Evolutionary conservation across 1,284 basidiomycete genomes (phyloP), one percentile per base, ranked within the genome.

Genomic region (Ceratorhiza oryzae-sativae): DNA sequence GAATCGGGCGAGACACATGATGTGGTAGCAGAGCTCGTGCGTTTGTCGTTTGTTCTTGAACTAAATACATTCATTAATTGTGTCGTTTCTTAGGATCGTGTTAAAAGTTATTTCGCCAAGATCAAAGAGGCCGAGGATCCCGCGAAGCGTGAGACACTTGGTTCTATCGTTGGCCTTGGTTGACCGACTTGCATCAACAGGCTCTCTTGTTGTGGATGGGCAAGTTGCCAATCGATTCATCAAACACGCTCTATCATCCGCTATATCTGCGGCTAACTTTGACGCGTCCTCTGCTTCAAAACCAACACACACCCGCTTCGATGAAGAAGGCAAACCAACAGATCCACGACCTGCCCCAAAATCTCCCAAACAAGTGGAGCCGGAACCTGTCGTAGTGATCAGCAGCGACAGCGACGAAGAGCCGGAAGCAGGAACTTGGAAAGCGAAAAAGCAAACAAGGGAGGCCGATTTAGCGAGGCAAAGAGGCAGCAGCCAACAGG

Each of bases 201-300:
- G 83, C 77, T 82, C 82, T 61, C 79, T 81, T 48, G 81, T 82
- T 41, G 75, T 93, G 61, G 91, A 93, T 84, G 91, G 90, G 78
- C 87, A 81, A 27, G 92, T 90, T n/a, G 92, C 91, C 3, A 82
- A 82, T 59, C 86, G 92, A 36, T 93, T 93, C 80, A 93, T 94
- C 79, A 91, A 90, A 78, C 86, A 91, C 77, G 92, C 91, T n/a
- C 91, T 93, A 65, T 80, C 87, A 0, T 88, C 90, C 78, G 83
- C 83, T n/a, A 81, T 71, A 82, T 75, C 80, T 81, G 74, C 78
- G 77, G 32, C 80, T 78, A 68, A 46, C 27, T 61, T 62, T 25
- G 65, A 48, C 13, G 49, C 76, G 75, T 61, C 59, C 27, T 56
- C 55, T 36, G 42, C 6, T 12, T 30, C 41, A 30, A 27, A 77